Conservation (phyloP, 2,329 filamentous ascomycete species). For the Trichoderma hamatum region DNA sequence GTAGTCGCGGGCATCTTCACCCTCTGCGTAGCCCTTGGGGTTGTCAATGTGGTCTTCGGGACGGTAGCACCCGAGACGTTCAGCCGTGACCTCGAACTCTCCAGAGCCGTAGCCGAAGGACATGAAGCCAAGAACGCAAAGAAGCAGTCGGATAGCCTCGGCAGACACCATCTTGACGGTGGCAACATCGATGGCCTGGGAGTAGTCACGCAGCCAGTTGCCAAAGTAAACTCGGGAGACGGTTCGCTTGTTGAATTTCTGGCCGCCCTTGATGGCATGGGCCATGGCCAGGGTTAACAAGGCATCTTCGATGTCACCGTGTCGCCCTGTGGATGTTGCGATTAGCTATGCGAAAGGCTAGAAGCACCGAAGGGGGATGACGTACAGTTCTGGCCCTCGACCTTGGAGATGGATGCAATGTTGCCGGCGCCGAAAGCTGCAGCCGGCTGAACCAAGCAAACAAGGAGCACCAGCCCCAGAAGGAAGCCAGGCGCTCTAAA, state of each 20-base stretch:
- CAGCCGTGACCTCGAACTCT: conserved; percentile 82
- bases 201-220: conserved; percentile 93
- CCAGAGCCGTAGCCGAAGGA: conserved; percentile 83
- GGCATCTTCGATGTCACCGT: conserved; percentile 92
- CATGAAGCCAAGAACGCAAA: conserved; percentile 89
- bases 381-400: conserved; percentile 82
- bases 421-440: conserved; percentile 87
- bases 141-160: conserved; percentile 85
- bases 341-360: neutral
- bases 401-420: conserved; percentile 77
- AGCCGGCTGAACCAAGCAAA: conserved; percentile 68
- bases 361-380: conserved; percentile 24
- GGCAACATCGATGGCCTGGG: conserved; percentile 89
- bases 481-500: conserved; percentile 54
- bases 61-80: conserved; percentile 80
- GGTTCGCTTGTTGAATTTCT: conserved; percentile 86
- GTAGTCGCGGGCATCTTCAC: conserved; percentile 80
- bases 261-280: conserved; percentile 56
- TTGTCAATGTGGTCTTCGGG: conserved; percentile 78
- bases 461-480: conserved; percentile 61
- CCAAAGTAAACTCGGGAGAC: conserved; percentile 93
- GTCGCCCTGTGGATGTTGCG: conserved; percentile 60
- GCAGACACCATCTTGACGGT: conserved; percentile 89
- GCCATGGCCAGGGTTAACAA: conserved; percentile 71
- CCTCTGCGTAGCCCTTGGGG: conserved; percentile 87